Evolutionary conservation across 2,329 filamentous ascomycete species (phyloP), one percentile per base, ranked within the genome.

Genomic region (Alternaria sp.): DNA sequence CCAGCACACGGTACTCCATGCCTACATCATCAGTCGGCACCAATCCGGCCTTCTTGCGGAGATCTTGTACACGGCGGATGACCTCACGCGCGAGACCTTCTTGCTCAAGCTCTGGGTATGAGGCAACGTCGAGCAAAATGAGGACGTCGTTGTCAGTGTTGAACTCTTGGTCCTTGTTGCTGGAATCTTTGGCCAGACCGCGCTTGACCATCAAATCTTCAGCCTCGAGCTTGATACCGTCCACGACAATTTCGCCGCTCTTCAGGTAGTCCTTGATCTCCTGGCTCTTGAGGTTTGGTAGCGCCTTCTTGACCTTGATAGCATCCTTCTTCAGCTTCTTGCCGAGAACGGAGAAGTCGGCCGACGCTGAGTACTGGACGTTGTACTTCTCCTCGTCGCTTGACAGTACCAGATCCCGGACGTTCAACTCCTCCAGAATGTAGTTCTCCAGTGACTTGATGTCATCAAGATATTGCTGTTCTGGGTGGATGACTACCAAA

Each of bases 271-370:
- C 82, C 77, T 94, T 92, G 62, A 97, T 93, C 68, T 97, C 87
- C 11, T 92, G 88, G 68, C 89, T 94, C 20, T 86, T 91, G 49
- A 99, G 83, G 39, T 81, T 84, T 6, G 94, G 94, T 46, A 99
- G 82, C 2, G 92, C 93, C 81, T 94, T 96, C 84, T 96, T 96
- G 69, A 98, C 93, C 76, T 91, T 92, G 66, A 89, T 88, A 66
- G 93, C 92, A 73, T 97, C 94, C 81, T 97, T 97, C 85, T 96
- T 96, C 69, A 98, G 86, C 83, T 98, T 98, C 87, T 97, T 97
- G 66, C 95, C 95, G 16, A 99, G 85, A 2, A 92, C 91, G 14
- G 95, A 93, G 91, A 95, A 97, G 79, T 99, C 95, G 7, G 93
- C 94, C 39, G 87, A 88, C 16, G 94, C 92, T 63, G 91, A 93